Base-by-base conservation (phyloP, 2,329 filamentous ascomycete species). In the Chrysosphaeria jannelii region DNA sequence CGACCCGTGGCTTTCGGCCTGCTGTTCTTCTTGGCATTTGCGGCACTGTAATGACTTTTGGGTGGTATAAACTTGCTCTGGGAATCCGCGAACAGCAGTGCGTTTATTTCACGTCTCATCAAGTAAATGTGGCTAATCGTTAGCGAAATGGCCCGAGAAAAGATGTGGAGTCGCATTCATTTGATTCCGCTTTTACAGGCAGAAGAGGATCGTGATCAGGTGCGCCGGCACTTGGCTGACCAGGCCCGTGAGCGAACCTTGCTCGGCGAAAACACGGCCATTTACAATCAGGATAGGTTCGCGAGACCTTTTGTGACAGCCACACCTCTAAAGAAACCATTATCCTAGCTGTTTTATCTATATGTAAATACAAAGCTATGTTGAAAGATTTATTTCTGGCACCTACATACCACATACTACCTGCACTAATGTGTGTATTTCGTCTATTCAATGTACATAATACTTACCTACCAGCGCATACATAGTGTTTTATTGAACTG, bases 121-220 rank as follows among this genome's bases (percentile, higher is more conserved):
- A n/a, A n/a, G n/a, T n/a, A n/a, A n/a, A n/a, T n/a, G n/a, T 16
- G 18, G 22, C 26, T 29, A 20, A 27, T 10, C 20, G 13, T 27
- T 37, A 91, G 79, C 41, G 85, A 97, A 48, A 67, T 90, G 34
- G 74, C 67, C 31, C 75, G 85, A 37, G 85, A 97, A 43, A 97
- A 93, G 57, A 85, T 90, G 63, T 97, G 85, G 85, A 64, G 75
- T 30, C 70, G 85, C 41, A 89, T 97, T 48, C 65, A 93, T 49
- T 57, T 97, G 32, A 85, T 81, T 39, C 85, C 85, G 28, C 51
- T 90, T 31, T 63, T 97, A 32, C 81, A 93, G 45, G 85, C 85
- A 27, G 85, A 97, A 43, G 78, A 90, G 46, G 85, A 97, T 51
- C 69, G 85, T 30, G 85, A 97, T 48, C 69, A 81, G 43, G 79